Percentiles rank a stretch among this genome's conserved stretches.
These are phyloP conservation scores for Leccinellum luteum DNA, from an alignment of 768 basidiomycete genomes.

Conservation along the genomic window DNA sequence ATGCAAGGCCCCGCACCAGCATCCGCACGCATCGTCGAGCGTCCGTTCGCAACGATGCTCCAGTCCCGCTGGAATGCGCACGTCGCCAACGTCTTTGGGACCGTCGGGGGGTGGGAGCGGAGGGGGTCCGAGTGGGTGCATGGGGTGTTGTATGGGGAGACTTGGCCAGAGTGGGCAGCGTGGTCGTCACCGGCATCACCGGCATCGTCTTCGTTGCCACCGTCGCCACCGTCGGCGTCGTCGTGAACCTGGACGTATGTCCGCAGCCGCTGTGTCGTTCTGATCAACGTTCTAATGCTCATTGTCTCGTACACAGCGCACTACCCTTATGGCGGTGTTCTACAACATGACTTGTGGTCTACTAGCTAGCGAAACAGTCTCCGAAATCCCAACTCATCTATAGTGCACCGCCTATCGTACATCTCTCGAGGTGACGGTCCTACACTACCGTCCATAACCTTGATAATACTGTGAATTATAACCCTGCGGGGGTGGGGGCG, in stretches of 20 bases:
- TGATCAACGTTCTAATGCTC: neutral
- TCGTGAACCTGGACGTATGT: neutral
- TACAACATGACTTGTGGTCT: neutral
- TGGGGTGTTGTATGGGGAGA: slow-evolving; percentile 43
- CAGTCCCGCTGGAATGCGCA: slow-evolving; percentile 30
- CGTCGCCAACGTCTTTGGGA: slow-evolving; percentile 43
- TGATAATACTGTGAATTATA: slow-evolving; percentile 30
- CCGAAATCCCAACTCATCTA: neutral
- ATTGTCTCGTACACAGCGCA: neutral
- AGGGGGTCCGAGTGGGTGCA: slow-evolving; percentile 46
- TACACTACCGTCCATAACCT: slow-evolving; percentile 27
- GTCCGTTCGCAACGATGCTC: slow-evolving; percentile 45
- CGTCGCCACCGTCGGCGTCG: neutral
- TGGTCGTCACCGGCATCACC: neutral
- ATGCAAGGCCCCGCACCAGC: slow-evolving; percentile 54
- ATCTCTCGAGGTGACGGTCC: neutral
- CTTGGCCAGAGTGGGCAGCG: neutral
- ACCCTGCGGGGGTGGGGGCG: slow-evolving; percentile 33
- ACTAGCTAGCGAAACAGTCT: neutral
- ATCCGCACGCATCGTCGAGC: slow-evolving; percentile 47
- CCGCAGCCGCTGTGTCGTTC: neutral
- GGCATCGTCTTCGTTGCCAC: neutral
- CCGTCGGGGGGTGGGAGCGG: slow-evolving; percentile 45
- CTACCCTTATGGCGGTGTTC: neutral
- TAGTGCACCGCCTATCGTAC: neutral